phyloP scores from a whole-genome alignment of 768 basidiomycete genomes.

The Pleurotus ostreatus region DNA sequence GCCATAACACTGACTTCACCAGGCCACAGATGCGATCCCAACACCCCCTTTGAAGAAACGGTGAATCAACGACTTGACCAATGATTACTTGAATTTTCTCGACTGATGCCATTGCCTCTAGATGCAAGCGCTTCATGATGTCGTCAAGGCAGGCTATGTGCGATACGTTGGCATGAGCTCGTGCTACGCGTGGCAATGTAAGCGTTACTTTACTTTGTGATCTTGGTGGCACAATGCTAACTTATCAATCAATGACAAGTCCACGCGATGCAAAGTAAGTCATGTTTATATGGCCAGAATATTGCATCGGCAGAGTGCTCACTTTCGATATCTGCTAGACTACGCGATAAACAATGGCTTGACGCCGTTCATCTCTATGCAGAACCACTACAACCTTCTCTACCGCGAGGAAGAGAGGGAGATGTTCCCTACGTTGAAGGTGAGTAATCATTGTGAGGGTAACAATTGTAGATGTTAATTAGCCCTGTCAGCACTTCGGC shows the following conservation, averaged over 20 bases:
- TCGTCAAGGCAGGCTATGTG: conserved; percentile 40
- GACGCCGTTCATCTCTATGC: conserved; percentile 61
- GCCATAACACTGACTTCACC: neutral
- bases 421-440: conserved; percentile 45
- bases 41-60: conserved; percentile 38
- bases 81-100: no score
- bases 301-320: neutral
- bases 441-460: neutral
- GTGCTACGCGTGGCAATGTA: conserved; percentile 30
- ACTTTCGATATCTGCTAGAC: conserved; percentile 15
- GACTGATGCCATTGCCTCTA: conserved; percentile 1
- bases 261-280: conserved; percentile 15
- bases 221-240: no score
- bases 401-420: conserved; percentile 62
- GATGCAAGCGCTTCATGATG: conserved; percentile 47
- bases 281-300: neutral
- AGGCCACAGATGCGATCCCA: conserved; percentile 33
- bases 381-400: conserved; percentile 52
- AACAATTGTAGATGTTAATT: neutral
- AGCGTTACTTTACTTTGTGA: neutral
- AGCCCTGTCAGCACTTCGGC: conserved; percentile 23
- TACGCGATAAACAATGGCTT: conserved; percentile 38
- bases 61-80: conserved; percentile 6
- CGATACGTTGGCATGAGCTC: conserved; percentile 38
- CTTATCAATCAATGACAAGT: conserved; percentile 1